phyloP scores from a whole-genome alignment of 306 rosid genomes.

The Coriaria nepalensis region DNA sequence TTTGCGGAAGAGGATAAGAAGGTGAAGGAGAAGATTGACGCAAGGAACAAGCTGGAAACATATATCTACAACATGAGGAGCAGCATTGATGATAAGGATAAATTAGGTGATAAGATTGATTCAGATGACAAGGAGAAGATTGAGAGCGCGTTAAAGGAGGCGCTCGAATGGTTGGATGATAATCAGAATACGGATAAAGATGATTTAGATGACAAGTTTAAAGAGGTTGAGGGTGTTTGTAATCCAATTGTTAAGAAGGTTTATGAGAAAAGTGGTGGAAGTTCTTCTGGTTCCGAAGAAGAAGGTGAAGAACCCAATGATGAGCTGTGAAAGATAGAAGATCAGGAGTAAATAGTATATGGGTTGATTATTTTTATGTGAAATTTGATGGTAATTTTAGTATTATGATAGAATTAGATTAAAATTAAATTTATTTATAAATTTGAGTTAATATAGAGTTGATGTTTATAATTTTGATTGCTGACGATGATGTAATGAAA shows the following conservation, averaged over 20 bases:
- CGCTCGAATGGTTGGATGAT: conserved; percentile 40
- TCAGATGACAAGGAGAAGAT: conserved; percentile 35
- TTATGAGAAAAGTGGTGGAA: conserved; percentile 29
- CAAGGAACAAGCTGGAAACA: conserved; percentile 36
- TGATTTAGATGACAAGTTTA: conserved; percentile 33
- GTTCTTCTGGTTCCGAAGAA: conserved; percentile 17
- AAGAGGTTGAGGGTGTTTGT: conserved; percentile 36
- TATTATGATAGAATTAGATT: too few species aligned
- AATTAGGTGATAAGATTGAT: conserved; percentile 35
- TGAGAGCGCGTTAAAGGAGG: conserved; percentile 24
- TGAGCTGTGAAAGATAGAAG: conserved; percentile 21
- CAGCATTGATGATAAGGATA: conserved; percentile 26
- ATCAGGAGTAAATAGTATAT: too few species aligned
- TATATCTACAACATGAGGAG: conserved; percentile 39
- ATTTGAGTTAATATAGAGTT: too few species aligned
- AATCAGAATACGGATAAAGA: conserved; percentile 30
- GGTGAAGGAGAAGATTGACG: conserved; percentile 31
- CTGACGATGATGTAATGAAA: too few species aligned
- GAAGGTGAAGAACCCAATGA: conserved; percentile 31
- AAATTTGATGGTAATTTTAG: too few species aligned
- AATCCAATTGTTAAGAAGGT: conserved; percentile 28
- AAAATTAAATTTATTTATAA: too few species aligned
- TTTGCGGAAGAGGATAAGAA: conserved; percentile 39
- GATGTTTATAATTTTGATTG: too few species aligned
- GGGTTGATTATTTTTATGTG: too few species aligned